Percentiles rank a stretch among this genome's conserved stretches.
Evolutionary conservation across 257 asterid species (phyloP).

Genomic region (Cruciata laevipes): DNA sequence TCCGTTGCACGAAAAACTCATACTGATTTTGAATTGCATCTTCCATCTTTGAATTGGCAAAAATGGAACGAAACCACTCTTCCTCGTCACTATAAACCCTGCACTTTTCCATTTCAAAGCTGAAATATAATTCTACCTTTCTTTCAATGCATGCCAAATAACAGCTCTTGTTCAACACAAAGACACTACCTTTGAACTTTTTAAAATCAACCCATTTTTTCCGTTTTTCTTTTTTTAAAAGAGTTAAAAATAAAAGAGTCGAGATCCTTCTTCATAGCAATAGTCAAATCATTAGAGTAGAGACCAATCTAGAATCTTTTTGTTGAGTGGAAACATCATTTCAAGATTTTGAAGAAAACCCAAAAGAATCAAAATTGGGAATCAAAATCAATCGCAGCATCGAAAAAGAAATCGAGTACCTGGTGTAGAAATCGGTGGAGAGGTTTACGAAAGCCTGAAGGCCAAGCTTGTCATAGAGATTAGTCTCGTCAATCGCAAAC

Average conservation of each 20-base stretch:
- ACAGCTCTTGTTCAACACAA: neutral
- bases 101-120: constrained; percentile 3
- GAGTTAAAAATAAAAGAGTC: too few species aligned
- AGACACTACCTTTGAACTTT: neutral
- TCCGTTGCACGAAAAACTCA: constrained; percentile 84
- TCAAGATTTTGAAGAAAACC: neutral
- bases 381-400: neutral
- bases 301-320: neutral
- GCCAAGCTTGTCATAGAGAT: constrained; percentile 76
- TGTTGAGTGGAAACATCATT: neutral
- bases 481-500: constrained; percentile 67
- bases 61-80: constrained; percentile 86
- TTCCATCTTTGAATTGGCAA: constrained; percentile 74
- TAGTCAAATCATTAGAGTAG: neutral
- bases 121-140: neutral
- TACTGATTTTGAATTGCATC: constrained; percentile 96
- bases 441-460: constrained; percentile 72
- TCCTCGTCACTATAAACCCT: constrained; percentile 92
- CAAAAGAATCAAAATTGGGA: neutral
- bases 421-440: constrained; percentile 80
- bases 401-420: constrained; percentile 25
- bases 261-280: neutral
- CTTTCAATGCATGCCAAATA: neutral
- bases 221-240: too few species aligned
- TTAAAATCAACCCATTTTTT: neutral